Evolutionary conservation across 2,329 filamentous ascomycete genomes (phyloP).

Genomic region (Penicillium sp.): DNA sequence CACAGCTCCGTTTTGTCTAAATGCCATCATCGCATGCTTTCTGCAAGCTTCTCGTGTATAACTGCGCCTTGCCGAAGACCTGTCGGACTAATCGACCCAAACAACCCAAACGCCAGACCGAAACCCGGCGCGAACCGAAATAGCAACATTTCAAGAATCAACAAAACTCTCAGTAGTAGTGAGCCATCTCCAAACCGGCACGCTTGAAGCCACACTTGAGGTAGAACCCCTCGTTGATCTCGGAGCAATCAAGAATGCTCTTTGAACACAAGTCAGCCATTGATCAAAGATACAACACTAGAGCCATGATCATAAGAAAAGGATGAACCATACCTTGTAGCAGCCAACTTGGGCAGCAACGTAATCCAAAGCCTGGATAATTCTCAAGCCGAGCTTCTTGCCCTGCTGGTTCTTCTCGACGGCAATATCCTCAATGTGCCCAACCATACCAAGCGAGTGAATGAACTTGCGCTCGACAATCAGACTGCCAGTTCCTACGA

Average conservation of each 20-base stretch:
- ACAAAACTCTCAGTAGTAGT: constrained; percentile 64
- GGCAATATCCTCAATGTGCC: constrained; percentile 97
- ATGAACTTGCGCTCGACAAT: constrained; percentile 83
- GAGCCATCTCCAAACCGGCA: constrained; percentile 93
- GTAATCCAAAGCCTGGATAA: constrained; percentile 90
- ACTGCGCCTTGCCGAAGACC: constrained; percentile 6
- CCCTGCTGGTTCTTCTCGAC: constrained; percentile 94
- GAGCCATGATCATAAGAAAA: background rate
- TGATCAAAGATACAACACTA: background rate
- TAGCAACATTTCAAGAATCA: constrained; percentile 4
- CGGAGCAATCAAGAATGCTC: constrained; percentile 94
- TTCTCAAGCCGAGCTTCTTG: constrained; percentile 88
- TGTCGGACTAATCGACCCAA: constrained; percentile 7
- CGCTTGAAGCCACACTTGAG: constrained; percentile 94
- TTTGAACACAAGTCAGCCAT: constrained; percentile 39
- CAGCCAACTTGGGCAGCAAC: constrained; percentile 86
- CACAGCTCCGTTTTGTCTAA: background rate
- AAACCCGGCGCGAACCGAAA: constrained; percentile 5
- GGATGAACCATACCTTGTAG: constrained; percentile 65
- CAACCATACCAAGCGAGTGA: constrained; percentile 59
- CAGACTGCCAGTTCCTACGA: constrained; percentile 89
- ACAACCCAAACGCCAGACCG: constrained; percentile 18
- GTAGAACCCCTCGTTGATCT: constrained; percentile 96
- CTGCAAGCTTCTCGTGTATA: constrained; percentile 1
- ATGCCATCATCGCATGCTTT: constrained; percentile 1